Evolutionary conservation across 257 asterid species (phyloP).

Genomic region (Lithospermum erythrorhizon): DNA sequence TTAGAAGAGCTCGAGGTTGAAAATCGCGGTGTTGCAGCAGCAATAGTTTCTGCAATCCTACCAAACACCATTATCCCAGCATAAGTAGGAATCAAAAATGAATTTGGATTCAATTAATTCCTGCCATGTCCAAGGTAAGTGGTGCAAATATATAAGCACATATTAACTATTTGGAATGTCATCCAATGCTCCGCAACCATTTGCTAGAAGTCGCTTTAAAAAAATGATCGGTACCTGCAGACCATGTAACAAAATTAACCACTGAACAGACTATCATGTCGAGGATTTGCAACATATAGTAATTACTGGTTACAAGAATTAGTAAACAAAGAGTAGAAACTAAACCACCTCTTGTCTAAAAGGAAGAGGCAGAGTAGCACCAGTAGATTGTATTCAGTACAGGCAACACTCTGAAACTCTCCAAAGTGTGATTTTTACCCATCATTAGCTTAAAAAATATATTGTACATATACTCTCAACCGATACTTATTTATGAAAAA

Average conservation of each 20-base stretch:
- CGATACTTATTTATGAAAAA: too few species aligned
- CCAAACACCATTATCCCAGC: constrained; percentile 41
- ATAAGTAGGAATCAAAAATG: constrained; percentile 12
- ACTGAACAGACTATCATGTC: background rate
- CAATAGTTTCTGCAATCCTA: constrained; percentile 46
- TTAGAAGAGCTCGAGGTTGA: constrained; percentile 37
- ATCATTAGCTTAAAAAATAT: too few species aligned
- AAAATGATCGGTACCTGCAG: background rate
- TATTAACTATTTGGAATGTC: background rate
- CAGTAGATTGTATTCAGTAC: too few species aligned
- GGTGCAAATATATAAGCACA: background rate
- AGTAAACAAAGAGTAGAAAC: background rate
- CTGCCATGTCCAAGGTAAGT: background rate
- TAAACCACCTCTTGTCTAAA: constrained; percentile 1
- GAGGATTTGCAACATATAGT: background rate
- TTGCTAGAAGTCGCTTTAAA: background rate
- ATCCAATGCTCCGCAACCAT: background rate
- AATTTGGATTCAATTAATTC: background rate
- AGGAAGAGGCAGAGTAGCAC: too few species aligned
- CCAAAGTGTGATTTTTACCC: too few species aligned
- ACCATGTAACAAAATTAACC: background rate
- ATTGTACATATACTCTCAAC: too few species aligned
- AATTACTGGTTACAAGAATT: constrained; percentile 1
- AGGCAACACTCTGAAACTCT: too few species aligned
- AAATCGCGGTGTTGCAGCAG: constrained; percentile 38